These are phyloP conservation scores for Cutaneotrichosporon sp. DNA, from an alignment of 1,284 basidiomycete species.

Conservation along the genomic window DNA sequence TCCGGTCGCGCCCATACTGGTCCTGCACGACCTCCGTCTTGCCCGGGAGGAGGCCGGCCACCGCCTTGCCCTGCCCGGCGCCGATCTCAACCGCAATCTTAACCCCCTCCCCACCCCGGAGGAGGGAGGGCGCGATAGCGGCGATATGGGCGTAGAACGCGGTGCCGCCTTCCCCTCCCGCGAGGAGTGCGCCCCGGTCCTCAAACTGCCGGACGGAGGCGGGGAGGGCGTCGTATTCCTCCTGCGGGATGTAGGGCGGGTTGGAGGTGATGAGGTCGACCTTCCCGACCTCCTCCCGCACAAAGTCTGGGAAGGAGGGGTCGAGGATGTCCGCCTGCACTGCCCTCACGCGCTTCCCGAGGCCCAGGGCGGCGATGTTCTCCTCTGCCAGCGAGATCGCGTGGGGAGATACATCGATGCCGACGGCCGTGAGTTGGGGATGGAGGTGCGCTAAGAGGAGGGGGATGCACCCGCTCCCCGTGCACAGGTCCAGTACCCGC, in stretches of 20 bases:
- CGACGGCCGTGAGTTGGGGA: conserved; percentile 62
- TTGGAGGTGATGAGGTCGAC: conserved; percentile 82
- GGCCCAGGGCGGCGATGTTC: conserved; percentile 58
- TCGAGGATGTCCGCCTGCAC: conserved; percentile 58
- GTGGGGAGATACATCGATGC: conserved; percentile 68
- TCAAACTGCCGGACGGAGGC: conserved; percentile 73
- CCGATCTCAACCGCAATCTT: conserved; percentile 78
- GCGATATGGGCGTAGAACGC: conserved; percentile 76
- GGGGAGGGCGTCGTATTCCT: conserved; percentile 66
- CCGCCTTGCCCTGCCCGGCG: conserved; percentile 65
- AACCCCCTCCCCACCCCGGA: conserved; percentile 52
- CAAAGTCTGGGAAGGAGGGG: conserved; percentile 29
- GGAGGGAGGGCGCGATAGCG: conserved; percentile 58
- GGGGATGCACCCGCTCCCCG: conserved; percentile 85
- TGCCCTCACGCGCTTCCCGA: conserved; percentile 13
- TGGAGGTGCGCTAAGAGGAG: conserved; percentile 70
- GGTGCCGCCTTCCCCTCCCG: conserved; percentile 73
- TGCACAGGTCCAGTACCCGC: conserved; percentile 77
- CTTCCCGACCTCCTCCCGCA: conserved; percentile 38
- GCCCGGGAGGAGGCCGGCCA: conserved; percentile 62
- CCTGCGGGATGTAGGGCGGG: conserved; percentile 83
- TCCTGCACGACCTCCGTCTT: conserved; percentile 70
- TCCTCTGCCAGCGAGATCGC: conserved; percentile 72
- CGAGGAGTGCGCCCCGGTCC: conserved; percentile 75
- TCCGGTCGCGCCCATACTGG: conserved; percentile 64